Percentiles rank a stretch among this genome's conserved stretches.
These are phyloP conservation scores for Epichloe coenophiala DNA, from an alignment of 2,329 filamentous ascomycete species.

Conservation along the genomic window DNA sequence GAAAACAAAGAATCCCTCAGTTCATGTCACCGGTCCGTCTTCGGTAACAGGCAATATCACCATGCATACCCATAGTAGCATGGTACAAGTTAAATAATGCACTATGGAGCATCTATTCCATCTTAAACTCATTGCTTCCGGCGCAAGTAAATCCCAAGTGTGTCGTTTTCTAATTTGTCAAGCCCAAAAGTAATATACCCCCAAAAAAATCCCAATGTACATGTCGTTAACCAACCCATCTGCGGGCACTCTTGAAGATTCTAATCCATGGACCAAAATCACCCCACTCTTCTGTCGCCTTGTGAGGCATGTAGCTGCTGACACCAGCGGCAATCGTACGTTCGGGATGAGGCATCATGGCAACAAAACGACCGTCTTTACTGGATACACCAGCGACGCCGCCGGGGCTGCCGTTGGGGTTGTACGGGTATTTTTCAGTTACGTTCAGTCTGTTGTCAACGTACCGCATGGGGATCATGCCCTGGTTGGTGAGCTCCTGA, in stretches of 20 bases:
- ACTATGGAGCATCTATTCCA: too few relatives aligned
- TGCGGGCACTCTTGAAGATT: conserved; percentile 75
- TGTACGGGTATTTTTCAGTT: conserved; percentile 76
- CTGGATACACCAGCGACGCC: conserved; percentile 73
- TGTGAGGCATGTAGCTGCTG: conserved; percentile 55
- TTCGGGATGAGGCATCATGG: conserved; percentile 90
- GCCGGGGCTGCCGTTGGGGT: conserved; percentile 69
- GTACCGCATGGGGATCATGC: conserved; percentile 67
- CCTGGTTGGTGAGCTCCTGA: conserved; percentile 44
- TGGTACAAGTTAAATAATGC: too few relatives aligned
- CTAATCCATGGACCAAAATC: conserved; percentile 75
- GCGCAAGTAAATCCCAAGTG: too few relatives aligned
- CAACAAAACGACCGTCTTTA: conserved; percentile 65
- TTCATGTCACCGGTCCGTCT: too few relatives aligned
- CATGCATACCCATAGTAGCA: too few relatives aligned
- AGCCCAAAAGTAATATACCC: too few relatives aligned
- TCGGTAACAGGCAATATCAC: too few relatives aligned
- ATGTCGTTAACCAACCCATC: conserved; percentile 57
- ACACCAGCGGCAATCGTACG: conserved; percentile 73
- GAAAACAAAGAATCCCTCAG: too few relatives aligned
- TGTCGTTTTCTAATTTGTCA: too few relatives aligned
- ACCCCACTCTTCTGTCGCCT: conserved; percentile 52
- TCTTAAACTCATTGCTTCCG: too few relatives aligned
- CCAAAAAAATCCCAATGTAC: too few relatives aligned
- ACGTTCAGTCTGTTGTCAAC: conserved; percentile 64